Conservation (phyloP, 139 green algal genomes). For the Volvox reticuliferus region DNA sequence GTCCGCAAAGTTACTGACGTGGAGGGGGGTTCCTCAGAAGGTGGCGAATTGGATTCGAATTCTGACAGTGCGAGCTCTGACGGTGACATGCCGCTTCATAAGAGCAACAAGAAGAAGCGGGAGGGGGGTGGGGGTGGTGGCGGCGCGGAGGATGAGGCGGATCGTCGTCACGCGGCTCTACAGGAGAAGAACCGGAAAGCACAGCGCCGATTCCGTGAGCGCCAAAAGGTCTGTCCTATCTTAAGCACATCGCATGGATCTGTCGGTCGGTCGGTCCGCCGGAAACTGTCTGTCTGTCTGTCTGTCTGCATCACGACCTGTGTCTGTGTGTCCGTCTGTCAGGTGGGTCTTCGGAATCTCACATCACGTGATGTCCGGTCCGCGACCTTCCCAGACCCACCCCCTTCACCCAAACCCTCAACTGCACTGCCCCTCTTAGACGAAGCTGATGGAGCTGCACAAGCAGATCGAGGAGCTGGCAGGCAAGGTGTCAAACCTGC, state of each 20-base stretch:
- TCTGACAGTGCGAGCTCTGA: constrained; percentile 29
- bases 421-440: constrained; percentile 40
- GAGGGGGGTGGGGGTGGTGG: constrained; percentile 46
- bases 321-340: no score
- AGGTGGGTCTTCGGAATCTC: no score
- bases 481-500: constrained; percentile 61
- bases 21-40: not conserved
- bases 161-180: constrained; percentile 68
- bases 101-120: constrained; percentile 55
- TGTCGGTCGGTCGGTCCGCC: no score
- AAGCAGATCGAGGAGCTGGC: constrained; percentile 77
- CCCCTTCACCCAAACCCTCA: not conserved
- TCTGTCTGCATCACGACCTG: no score
- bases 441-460: constrained; percentile 74
- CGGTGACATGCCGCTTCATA: not conserved
- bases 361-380: no score
- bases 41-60: constrained; percentile 30
- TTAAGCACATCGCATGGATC: no score
- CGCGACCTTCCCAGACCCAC: no score
- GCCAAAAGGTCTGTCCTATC: constrained; percentile 65
- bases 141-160: constrained; percentile 52
- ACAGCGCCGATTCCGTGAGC: constrained; percentile 77
- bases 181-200: constrained; percentile 82
- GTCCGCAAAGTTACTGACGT: not conserved
- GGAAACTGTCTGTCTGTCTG: no score